Base-by-base conservation (phyloP, 306 rosid species). In the Fragaria vesca region DNA sequence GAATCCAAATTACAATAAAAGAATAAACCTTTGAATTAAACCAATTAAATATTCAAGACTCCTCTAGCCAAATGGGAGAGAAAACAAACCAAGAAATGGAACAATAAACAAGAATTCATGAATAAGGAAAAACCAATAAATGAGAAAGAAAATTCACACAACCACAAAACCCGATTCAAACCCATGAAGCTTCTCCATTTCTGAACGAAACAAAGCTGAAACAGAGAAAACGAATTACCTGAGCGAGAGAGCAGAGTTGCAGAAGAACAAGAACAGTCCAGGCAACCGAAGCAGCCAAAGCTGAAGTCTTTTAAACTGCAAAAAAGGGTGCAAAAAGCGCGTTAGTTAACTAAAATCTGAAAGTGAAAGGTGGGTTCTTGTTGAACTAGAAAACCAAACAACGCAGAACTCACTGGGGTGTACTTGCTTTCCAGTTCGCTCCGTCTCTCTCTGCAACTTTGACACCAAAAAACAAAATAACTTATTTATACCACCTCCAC, bases 231-330 rank as follows among this genome's bases (percentile, higher is more conserved):
- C 1, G 28, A 36, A 16, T 18, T 66, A 66, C 48, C 71, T 8
- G 48, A 20, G 24, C 16, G 71, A 66, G 47, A 66, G 70, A 66
- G 47, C 26, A 66, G 26, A 66, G 71, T 34, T 18, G 48, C 4
- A 66, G 70, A 36, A 38, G 71, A 66, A 60, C 36, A 26, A 63
- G 69, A 63, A 63, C 69, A 63, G 69, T 36, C 47, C 48, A 36
- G 18, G 71, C 28, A 38, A 13, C 8, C 6, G 70, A 66, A 66
- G 70, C 47, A 36, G 6, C 26, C 20, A 30, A 12, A 34, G 46
- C 13, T 30, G 26, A 38, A 66, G 6, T 1, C 12, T 36, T 36
- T 2, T 8, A 28, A 38, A 8, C 71, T 66, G 48, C 48, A 36
- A 7, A 65, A 43, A 38, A 32, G 24, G 61, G 21, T 32, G 16